These are phyloP conservation scores for Candida neerlandica DNA, from an alignment of 1,139 yeast genomes.

Conservation along the genomic window DNA sequence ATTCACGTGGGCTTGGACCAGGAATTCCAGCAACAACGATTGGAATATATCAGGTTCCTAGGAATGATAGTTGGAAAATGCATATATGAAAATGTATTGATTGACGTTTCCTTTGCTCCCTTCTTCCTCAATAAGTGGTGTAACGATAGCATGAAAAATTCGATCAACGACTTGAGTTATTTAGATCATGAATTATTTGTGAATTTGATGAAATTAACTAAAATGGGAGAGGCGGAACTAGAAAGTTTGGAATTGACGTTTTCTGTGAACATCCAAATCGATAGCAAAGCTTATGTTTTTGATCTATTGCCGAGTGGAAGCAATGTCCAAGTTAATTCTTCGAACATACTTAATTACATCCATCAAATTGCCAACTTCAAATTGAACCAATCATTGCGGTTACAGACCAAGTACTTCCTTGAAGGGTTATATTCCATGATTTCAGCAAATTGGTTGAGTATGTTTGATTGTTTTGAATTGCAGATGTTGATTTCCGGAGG, in stretches of 20 bases:
- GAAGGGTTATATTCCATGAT: conserved; percentile 73
- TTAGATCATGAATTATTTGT: conserved; percentile 70
- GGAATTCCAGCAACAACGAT: conserved; percentile 30
- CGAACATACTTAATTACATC: conserved; percentile 72
- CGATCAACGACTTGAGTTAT: conserved; percentile 77
- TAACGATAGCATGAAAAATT: conserved; percentile 42
- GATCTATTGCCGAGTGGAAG: conserved; percentile 63
- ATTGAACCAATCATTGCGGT: conserved; percentile 60
- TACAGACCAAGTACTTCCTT: conserved; percentile 66
- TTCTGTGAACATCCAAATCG: conserved; percentile 53
- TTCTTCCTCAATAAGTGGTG: conserved; percentile 81
- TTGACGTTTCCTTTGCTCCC: conserved; percentile 85
- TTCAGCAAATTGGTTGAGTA: conserved; percentile 71
- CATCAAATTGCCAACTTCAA: conserved; percentile 80
- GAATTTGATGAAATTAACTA: conserved; percentile 64
- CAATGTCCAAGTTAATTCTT: conserved; percentile 52
- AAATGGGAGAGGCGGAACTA: conserved; percentile 60
- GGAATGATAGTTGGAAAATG: conserved; percentile 91
- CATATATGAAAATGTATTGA: conserved; percentile 77
- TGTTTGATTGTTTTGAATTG: conserved; percentile 83
- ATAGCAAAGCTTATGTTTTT: conserved; percentile 41
- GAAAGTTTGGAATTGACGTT: conserved; percentile 64
- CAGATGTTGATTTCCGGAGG: conserved; percentile 90
- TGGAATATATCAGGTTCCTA: conserved; percentile 58
- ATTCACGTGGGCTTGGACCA: conserved; percentile 26